Evolutionary conservation across 768 basidiomycete genomes (phyloP).

Genomic region (Omphalotus guepiniiformis): DNA sequence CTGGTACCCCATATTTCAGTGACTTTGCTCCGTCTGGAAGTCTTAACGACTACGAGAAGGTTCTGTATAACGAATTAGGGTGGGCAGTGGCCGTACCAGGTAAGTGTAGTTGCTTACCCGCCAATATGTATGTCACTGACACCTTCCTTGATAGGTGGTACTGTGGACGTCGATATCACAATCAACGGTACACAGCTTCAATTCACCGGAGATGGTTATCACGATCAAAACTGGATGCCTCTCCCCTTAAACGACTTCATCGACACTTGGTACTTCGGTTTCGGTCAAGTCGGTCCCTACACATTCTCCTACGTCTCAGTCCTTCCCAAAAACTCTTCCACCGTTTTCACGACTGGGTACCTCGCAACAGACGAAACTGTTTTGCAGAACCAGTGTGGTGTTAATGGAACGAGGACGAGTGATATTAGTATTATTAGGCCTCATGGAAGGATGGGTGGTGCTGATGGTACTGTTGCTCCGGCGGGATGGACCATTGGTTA

Average conservation of each 20-base stretch:
- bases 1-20: conserved; percentile 16
- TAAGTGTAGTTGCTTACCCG: not conserved
- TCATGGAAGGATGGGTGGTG: conserved; percentile 11
- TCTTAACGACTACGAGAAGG: conserved; percentile 14
- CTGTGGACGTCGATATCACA: conserved; percentile 13
- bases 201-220: conserved; percentile 20
- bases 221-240: conserved; percentile 20
- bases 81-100: conserved; percentile 20
- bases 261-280: conserved; percentile 19
- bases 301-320: conserved; percentile 16
- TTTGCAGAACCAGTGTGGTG: conserved; percentile 21
- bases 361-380: conserved; percentile 17
- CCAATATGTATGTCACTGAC: not conserved
- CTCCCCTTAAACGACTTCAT: conserved; percentile 16
- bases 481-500: conserved; percentile 17
- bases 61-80: conserved; percentile 19
- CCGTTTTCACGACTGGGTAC: conserved; percentile 18
- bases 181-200: conserved; percentile 15
- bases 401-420: conserved; percentile 13
- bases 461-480: conserved; percentile 16
- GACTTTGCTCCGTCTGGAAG: conserved; percentile 5
- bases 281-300: conserved; percentile 18
- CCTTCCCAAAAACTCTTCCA: conserved; percentile 11
- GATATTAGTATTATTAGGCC: conserved; percentile 16
- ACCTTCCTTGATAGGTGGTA: conserved; percentile 9